Evolutionary conservation across 208 protist genomes (phyloP).

Genomic region (Leishmania arabica): DNA sequence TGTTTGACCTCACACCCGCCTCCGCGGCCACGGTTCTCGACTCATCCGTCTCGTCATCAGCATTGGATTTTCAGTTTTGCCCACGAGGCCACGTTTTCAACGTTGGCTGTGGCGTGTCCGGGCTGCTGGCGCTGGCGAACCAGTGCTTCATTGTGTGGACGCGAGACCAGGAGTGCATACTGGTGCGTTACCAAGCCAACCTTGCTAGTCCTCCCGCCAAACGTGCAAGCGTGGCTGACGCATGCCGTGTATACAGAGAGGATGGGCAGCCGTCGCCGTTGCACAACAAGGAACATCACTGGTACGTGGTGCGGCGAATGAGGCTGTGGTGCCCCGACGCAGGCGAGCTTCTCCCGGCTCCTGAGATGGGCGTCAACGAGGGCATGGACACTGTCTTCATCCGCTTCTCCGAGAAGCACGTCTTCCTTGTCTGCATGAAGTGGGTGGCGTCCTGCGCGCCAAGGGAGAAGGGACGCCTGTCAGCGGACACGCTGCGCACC

Average conservation of each 20-base stretch:
- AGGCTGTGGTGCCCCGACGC: conserved; percentile 31
- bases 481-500: conserved; percentile 16
- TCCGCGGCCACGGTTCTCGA: background rate
- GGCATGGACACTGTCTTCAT: conserved; percentile 23
- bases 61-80: background rate
- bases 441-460: conserved; percentile 15
- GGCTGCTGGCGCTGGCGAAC: conserved; percentile 51
- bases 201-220: conserved; percentile 15
- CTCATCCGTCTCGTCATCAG: conserved; percentile 6
- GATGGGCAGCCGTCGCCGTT: conserved; percentile 16
- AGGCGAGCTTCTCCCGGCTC: conserved; percentile 3
- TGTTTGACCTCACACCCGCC: conserved; percentile 26
- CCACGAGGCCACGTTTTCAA: conserved; percentile 46
- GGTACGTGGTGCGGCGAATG: conserved; percentile 28
- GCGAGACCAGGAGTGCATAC: conserved; percentile 50
- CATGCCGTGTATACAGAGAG: conserved; percentile 7
- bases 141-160: conserved; percentile 77
- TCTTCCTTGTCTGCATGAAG: conserved; percentile 27
- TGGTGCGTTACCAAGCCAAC: conserved; percentile 81
- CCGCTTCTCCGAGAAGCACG: conserved; percentile 26
- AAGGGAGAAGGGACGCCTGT: background rate
- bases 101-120: conserved; percentile 50
- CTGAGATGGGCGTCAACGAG: conserved; percentile 32
- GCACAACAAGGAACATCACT: conserved; percentile 34
- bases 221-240: background rate